Evolutionary conservation across 2,329 filamentous ascomycete species (phyloP).

Genomic region (Anthostomella pinea): DNA sequence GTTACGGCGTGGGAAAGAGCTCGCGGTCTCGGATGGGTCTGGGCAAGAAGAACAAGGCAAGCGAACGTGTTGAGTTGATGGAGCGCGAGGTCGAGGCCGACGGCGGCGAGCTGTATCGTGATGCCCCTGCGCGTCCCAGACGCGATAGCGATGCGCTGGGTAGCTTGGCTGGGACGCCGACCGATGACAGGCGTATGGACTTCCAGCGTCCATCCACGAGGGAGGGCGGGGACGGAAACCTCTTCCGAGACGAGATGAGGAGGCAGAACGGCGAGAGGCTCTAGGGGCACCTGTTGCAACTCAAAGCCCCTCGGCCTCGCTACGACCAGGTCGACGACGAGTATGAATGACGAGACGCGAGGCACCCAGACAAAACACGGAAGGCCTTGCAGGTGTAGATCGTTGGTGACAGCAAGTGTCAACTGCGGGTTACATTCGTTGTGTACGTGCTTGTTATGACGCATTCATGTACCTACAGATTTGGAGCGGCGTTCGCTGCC

Average conservation of each 20-base stretch:
- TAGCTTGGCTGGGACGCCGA: conserved; percentile 47
- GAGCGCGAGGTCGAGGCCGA: conserved; percentile 31
- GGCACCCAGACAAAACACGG: too few species aligned
- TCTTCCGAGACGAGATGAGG: conserved; percentile 49
- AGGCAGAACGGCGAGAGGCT: conserved; percentile 44
- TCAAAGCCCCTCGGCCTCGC: too few species aligned
- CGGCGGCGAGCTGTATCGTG: conserved; percentile 35
- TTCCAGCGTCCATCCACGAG: conserved; percentile 31
- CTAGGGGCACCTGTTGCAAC: too few species aligned
- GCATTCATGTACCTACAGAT: too few species aligned
- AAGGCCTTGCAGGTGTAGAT: too few species aligned
- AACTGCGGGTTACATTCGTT: too few species aligned
- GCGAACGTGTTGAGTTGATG: conserved; percentile 45
- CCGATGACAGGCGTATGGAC: conserved; percentile 40
- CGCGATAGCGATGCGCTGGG: conserved; percentile 48
- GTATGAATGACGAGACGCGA: too few species aligned
- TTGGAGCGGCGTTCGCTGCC: too few species aligned
- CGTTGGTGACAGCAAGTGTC: too few species aligned
- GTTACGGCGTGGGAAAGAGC: conserved; percentile 43
- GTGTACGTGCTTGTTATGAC: too few species aligned
- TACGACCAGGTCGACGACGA: too few species aligned
- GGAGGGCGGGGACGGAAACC: conserved; percentile 31
- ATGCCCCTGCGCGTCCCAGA: conserved; percentile 33
- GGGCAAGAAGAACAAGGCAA: conserved; percentile 29
- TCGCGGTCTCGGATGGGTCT: conserved; percentile 34